Evolutionary conservation across 164 flowering plant species (phyloP), one percentile per base, ranked within the genome.

Genomic region (Tinospora cordifolia): DNA sequence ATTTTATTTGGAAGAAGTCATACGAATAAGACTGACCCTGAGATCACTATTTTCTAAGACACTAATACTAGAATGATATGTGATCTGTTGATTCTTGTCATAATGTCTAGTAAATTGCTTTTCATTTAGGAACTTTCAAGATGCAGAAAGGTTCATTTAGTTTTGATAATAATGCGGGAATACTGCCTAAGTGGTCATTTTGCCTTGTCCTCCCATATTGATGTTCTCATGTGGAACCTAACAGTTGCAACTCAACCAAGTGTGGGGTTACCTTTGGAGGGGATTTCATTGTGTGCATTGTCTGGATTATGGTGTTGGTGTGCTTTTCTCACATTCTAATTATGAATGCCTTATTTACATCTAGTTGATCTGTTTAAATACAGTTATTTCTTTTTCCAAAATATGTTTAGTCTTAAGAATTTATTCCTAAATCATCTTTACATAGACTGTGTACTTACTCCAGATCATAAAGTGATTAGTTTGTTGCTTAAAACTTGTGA

Each of bases 401-500:
- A 15, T n/a, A 39, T 36, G 46, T 70, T 72, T 74, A 21, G 64
- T 51, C 25, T 65, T 64, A 0, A 26, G 14, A 38, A 8, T 44
- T 44, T 12, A 38, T 39, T 22, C 41, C 36, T 38, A 30, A 5
- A 51, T 25, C 2, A 34, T 14, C 17, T n/a, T 60, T 9, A 68
- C 21, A 6, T 22, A 69, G 57, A 12, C 26, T 58, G 10, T 58
- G 10, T 59, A 11, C 25, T 19, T 25, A 34, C 24, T 63, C 11
- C 30, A 8, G 36, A 46, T 21, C 30, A 41, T 15, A 27, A 41
- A 74, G 63, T 39, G 38, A 39, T 30, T 69, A 34, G 22, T 30
- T 60, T 25, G 25, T 25, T 59, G 40, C 66, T 60, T 72, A 38
- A 40, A 63, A 57, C 44, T 21, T 19, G 59, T 69, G 58, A 62